Base-by-base conservation (phyloP, 2,329 filamentous ascomycete species). In the Trichoderma hamatum region DNA sequence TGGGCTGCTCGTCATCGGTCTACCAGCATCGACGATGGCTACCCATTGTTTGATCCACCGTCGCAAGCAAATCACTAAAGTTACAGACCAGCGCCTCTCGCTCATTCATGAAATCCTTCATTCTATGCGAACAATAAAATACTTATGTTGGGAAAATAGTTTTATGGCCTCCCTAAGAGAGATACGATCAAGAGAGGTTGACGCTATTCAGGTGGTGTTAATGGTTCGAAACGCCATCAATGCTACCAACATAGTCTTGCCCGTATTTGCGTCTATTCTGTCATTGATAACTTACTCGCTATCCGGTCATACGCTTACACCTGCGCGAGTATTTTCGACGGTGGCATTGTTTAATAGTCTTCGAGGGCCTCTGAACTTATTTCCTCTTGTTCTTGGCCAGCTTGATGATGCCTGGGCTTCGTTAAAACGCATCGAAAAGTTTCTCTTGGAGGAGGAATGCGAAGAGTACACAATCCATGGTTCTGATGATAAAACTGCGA, bases 251-350 rank as follows among this genome's bases (percentile, higher is more conserved):
- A 88, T 97, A 85, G 91, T 93, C 0, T 86, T 97, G 75, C 95
- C 96, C 7, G 92, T 97, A 64, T 97, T 98, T 74, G 94, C 95
- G 0, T 96, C 94, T 1, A 97, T 98, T 93, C 80, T 98, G 49
- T 89, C 95, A 0, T 98, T 98, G 79, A 94, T 98, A 79, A 95
- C 93, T 0, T 91, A 88, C 74, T 90, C 88, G 1, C 80, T 90
- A 46, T 86, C 89, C 1, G 84, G 91, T 69, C 90, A 94, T 73
- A 78, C 79, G 32, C 85, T 98, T 24, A 83, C 88, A 1, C 90
- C 96, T 0, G 93, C 94, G 0, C 84, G 89, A 28, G 87, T 98
- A 43, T 98, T 99, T 81, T 97, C 95, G 0, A 98, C 95, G 0
- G 85, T 98, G 16, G 95, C 95, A 0, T 82, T 98, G 9, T 99